Evolutionary conservation across 2,329 filamentous ascomycete genomes (phyloP).

Genomic region (Fusarium praegraminearum): DNA sequence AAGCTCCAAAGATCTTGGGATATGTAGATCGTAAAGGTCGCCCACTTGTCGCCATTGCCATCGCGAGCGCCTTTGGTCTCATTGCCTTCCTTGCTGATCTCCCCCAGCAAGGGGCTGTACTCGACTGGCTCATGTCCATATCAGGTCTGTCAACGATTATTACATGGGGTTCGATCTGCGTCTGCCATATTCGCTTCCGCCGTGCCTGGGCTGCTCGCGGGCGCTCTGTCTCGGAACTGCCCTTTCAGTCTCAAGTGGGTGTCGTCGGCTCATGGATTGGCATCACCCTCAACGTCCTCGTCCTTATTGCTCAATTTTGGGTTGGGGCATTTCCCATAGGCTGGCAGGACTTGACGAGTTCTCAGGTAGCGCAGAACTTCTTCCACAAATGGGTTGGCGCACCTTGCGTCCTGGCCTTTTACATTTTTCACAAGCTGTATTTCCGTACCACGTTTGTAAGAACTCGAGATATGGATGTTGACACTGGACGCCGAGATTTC

Average conservation of each 20-base stretch:
- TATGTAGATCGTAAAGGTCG: slow-evolving; percentile 88
- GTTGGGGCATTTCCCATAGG: slow-evolving; percentile 81
- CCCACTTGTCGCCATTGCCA: slow-evolving; percentile 77
- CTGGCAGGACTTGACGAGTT: slow-evolving; percentile 59
- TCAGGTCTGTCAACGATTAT: slow-evolving; percentile 80
- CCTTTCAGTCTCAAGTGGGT: slow-evolving; percentile 84
- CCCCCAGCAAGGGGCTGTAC: slow-evolving; percentile 69
- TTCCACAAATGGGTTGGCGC: slow-evolving; percentile 79
- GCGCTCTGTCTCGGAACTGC: slow-evolving; percentile 79
- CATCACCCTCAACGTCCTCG: slow-evolving; percentile 77
- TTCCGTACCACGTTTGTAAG: slow-evolving; percentile 76
- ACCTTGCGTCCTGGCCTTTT: slow-evolving; percentile 76
- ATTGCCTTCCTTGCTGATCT: slow-evolving; percentile 82
- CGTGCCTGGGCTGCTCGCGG: slow-evolving; percentile 78
- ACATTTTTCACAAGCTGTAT: slow-evolving; percentile 79
- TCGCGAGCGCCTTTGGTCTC: slow-evolving; percentile 76
- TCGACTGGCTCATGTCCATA: slow-evolving; percentile 83
- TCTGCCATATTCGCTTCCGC: slow-evolving; percentile 94
- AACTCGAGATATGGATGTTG: slow-evolving; percentile 83
- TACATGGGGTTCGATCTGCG: slow-evolving; percentile 86
- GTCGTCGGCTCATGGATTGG: slow-evolving; percentile 84
- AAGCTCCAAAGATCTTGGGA: slow-evolving; percentile 80
- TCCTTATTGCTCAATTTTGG: slow-evolving; percentile 90
- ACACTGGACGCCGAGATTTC: slow-evolving; percentile 86
- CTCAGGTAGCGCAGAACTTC: slow-evolving; percentile 71